Percentiles rank a stretch among this genome's conserved stretches.
phyloP scores from a whole-genome alignment of 768 basidiomycete species.

The Kwoniella sp. region DNA sequence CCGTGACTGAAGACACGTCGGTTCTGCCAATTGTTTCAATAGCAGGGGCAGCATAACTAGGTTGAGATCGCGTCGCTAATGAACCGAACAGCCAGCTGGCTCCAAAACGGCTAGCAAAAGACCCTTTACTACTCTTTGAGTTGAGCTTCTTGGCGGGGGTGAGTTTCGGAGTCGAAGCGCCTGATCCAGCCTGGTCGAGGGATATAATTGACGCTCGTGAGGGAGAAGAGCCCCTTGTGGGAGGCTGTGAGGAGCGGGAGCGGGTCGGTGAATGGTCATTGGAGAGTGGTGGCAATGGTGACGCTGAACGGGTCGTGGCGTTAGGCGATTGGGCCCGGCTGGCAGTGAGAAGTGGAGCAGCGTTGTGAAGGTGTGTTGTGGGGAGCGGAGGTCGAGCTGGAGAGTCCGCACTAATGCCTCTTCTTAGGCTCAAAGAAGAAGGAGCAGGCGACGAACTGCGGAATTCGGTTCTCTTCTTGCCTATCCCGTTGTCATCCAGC shows the following conservation, averaged over 20 bases:
- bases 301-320: constrained; percentile 15
- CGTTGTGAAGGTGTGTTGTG: not conserved
- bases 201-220: constrained; percentile 30
- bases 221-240: constrained; percentile 17
- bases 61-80: constrained; percentile 38
- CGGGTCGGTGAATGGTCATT: constrained; percentile 3
- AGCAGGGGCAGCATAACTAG: constrained; percentile 44
- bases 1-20: constrained; percentile 35
- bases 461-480: constrained; percentile 26
- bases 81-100: constrained; percentile 47
- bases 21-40: constrained; percentile 38
- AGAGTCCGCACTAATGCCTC: constrained; percentile 11
- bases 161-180: constrained; percentile 40
- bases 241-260: not conserved
- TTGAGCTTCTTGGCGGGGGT: constrained; percentile 42
- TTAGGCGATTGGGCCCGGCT: constrained; percentile 5
- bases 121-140: constrained; percentile 35
- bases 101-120: constrained; percentile 40
- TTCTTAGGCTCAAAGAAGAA: constrained; percentile 29
- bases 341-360: constrained; percentile 12
- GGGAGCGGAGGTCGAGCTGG: not conserved
- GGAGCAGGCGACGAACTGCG: constrained; percentile 32
- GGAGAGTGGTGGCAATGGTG: constrained; percentile 8
- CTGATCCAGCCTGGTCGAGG: constrained; percentile 24
- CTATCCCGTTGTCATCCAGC: constrained; percentile 13